Evolutionary conservation across 805 yeast genomes (phyloP).

Genomic region (Hanseniaspora singularis): DNA sequence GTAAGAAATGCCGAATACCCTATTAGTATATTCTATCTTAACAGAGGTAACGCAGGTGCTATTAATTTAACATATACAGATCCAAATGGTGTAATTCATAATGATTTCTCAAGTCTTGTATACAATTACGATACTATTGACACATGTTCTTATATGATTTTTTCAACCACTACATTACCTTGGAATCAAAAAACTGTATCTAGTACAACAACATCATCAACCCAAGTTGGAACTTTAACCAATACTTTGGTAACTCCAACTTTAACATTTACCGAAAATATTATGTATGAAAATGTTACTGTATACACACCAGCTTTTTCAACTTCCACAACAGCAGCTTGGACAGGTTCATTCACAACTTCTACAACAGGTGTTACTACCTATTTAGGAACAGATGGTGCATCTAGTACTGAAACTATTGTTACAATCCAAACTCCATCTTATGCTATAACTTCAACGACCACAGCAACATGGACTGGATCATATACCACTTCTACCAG

Average conservation of each 20-base stretch:
- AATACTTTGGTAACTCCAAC: too few species aligned
- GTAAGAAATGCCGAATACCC: not conserved
- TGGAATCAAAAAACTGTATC: conserved; percentile 14
- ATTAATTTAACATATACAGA: not conserved
- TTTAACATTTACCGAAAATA: too few species aligned
- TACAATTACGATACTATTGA: conserved; percentile 6
- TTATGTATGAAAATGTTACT: too few species aligned
- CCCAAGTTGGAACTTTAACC: too few species aligned
- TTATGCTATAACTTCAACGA: not conserved
- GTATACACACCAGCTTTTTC: too few species aligned
- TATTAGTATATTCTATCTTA: not conserved
- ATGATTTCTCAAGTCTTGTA: not conserved
- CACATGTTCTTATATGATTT: not conserved
- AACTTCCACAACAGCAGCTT: too few species aligned
- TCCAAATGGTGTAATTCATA: not conserved
- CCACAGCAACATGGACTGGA: conserved; percentile 8
- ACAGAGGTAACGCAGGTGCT: not conserved
- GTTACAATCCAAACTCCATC: conserved; percentile 1
- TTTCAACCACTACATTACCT: conserved; percentile 12
- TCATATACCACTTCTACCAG: not conserved
- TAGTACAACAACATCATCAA: conserved; percentile 3
- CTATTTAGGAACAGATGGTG: not conserved
- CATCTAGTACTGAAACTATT: not conserved
- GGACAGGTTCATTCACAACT: too few species aligned
- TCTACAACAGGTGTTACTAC: too few species aligned